A percentile compares a stretch with the other conserved stretches of the same genome.
Conservation (phyloP, 2,329 filamentous ascomycete species). For the Aureobasidium sp. region DNA sequence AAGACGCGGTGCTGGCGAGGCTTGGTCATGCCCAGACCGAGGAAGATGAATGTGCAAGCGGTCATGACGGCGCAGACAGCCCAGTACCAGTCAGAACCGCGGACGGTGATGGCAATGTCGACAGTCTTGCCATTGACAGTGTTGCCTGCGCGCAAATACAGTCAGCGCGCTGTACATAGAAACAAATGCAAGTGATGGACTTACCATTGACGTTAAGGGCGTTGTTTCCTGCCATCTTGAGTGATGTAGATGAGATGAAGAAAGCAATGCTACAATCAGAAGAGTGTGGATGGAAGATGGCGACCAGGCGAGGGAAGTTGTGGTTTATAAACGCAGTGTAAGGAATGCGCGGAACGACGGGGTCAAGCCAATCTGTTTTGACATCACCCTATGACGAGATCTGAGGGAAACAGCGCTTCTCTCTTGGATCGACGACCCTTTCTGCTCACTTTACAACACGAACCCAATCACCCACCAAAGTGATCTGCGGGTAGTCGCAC, state of each 20-base stretch:
- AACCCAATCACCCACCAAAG: background rate
- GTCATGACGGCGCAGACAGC: constrained; percentile 55
- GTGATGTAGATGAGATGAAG: constrained; percentile 10
- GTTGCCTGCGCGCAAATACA: constrained; percentile 26
- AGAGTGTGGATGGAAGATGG: background rate
- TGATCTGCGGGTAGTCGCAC: constrained; percentile 2
- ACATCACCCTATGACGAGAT: background rate
- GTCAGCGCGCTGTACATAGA: constrained; percentile 7
- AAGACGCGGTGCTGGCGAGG: constrained; percentile 52
- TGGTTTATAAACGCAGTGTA: background rate
- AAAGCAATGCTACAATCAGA: background rate
- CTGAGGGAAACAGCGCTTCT: background rate
- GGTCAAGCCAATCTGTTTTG: background rate
- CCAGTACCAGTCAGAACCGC: constrained; percentile 58
- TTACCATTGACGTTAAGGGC: constrained; percentile 41
- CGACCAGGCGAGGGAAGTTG: background rate
- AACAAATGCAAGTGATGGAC: background rate
- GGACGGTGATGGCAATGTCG: constrained; percentile 52
- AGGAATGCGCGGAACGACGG: background rate
- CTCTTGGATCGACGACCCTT: background rate
- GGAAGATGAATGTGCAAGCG: constrained; percentile 46
- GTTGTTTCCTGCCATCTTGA: constrained; percentile 32
- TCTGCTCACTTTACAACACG: background rate
- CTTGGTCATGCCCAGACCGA: constrained; percentile 47
- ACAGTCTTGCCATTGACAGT: constrained; percentile 41